Evolutionary conservation across 805 yeast genomes (phyloP).

Genomic region (Myxozyma neotropica): DNA sequence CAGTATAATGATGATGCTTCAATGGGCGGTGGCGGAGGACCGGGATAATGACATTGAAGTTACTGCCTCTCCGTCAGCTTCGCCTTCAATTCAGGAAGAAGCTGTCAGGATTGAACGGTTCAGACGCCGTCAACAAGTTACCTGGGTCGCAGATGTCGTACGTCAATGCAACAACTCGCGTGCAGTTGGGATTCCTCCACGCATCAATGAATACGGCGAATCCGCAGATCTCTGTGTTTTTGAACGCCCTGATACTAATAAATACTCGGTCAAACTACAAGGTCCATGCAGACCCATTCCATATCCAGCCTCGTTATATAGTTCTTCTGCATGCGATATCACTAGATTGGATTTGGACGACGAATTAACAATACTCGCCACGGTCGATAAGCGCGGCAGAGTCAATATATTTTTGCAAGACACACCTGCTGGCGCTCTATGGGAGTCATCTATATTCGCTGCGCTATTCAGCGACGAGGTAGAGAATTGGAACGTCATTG

Average conservation of each 20-base stretch:
- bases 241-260: slow-evolving; percentile 29
- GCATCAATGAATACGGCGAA: slow-evolving; percentile 35
- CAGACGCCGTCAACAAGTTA: slow-evolving; percentile 42
- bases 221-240: slow-evolving; percentile 35
- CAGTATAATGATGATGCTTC: slow-evolving; percentile 43
- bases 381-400: slow-evolving; percentile 34
- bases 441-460: slow-evolving; percentile 18
- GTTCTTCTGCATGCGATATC: slow-evolving; percentile 42
- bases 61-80: neutral
- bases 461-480: slow-evolving; percentile 6
- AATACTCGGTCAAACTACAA: slow-evolving; percentile 41
- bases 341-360: slow-evolving; percentile 35
- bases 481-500: neutral
- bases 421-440: slow-evolving; percentile 18
- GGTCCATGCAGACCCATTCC: slow-evolving; percentile 62
- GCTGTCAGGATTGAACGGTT: slow-evolving; percentile 14
- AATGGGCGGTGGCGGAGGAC: slow-evolving; percentile 42
- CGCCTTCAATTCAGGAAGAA: neutral
- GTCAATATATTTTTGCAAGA: slow-evolving; percentile 37
- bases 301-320: slow-evolving; percentile 57
- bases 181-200: slow-evolving; percentile 5
- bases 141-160: slow-evolving; percentile 44
- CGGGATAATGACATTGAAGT: slow-evolving; percentile 20
- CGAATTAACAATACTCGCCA: slow-evolving; percentile 32
- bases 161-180: slow-evolving; percentile 34